Evolutionary conservation across 2,329 filamentous ascomycete genomes (phyloP).

Genomic region (Pestalotiopsis sp.): DNA sequence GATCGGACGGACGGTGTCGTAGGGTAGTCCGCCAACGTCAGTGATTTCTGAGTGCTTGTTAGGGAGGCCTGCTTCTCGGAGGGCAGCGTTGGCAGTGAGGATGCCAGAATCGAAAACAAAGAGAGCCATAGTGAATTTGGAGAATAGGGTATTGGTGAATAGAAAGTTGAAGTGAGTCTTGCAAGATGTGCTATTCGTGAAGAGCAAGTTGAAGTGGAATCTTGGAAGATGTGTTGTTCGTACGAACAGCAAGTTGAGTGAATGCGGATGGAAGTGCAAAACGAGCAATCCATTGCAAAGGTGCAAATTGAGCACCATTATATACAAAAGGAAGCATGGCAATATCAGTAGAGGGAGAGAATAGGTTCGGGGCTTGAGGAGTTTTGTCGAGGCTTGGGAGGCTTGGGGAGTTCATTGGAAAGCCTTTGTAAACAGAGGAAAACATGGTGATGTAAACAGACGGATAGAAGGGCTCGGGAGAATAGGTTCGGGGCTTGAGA

Average conservation of each 20-base stretch:
- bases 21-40: slow-evolving; percentile 74
- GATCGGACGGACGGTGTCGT: slow-evolving; percentile 66
- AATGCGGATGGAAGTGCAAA: background rate
- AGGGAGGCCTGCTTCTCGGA: slow-evolving; percentile 10
- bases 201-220: background rate
- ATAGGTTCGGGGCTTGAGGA: too few species aligned
- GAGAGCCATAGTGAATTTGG: background rate
- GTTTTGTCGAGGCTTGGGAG: too few species aligned
- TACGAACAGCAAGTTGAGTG: background rate
- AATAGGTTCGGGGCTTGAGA: background rate
- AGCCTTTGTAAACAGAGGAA: too few species aligned
- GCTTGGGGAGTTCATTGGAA: too few species aligned
- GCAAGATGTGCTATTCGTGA: background rate
- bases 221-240: background rate
- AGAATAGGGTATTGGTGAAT: background rate
- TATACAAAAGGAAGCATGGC: too few species aligned
- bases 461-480: background rate
- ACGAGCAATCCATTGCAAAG: too few species aligned
- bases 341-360: too few species aligned
- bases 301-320: too few species aligned
- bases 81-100: background rate
- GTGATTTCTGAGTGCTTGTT: slow-evolving; percentile 48
- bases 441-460: too few species aligned
- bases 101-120: background rate
- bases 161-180: background rate